Evolutionary conservation across 2,329 filamentous ascomycete genomes (phyloP).

Genomic region (Apiospora rasikravindrae): DNA sequence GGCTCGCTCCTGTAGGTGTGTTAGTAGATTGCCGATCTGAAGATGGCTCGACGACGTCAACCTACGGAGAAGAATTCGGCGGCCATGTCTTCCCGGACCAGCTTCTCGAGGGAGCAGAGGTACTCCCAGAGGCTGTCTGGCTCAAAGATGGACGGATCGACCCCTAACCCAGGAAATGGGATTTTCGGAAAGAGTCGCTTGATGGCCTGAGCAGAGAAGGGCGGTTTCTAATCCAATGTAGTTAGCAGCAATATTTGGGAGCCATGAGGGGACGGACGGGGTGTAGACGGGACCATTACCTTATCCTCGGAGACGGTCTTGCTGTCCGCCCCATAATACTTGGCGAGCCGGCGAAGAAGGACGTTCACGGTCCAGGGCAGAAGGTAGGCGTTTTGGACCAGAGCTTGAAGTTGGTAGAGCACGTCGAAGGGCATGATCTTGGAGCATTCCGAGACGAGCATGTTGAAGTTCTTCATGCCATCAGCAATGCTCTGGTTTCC

Average conservation of each 20-base stretch:
- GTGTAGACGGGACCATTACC: background rate
- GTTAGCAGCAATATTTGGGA: background rate
- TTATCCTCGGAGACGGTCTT: background rate
- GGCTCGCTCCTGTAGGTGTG: constrained; percentile 30
- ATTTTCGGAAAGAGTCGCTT: constrained; percentile 58
- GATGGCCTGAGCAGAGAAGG: constrained; percentile 59
- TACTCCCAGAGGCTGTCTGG: constrained; percentile 34
- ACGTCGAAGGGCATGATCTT: constrained; percentile 55
- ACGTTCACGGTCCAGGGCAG: constrained; percentile 56
- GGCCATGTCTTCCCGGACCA: constrained; percentile 36
- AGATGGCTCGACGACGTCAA: background rate
- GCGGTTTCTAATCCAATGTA: constrained; percentile 29
- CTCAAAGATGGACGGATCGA: constrained; percentile 48
- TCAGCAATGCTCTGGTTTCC: constrained; percentile 29
- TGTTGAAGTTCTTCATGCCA: constrained; percentile 40
- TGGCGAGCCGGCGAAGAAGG: constrained; percentile 51
- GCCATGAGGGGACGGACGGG: background rate
- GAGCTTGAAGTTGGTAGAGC: constrained; percentile 66
- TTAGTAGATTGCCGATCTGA: background rate
- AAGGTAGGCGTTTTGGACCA: constrained; percentile 68
- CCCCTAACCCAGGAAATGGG: constrained; percentile 58
- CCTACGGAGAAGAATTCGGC: constrained; percentile 31
- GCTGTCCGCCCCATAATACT: constrained; percentile 30
- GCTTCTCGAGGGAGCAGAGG: constrained; percentile 49
- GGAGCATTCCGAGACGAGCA: constrained; percentile 35